These are phyloP conservation scores for Fusarium poae DNA, from an alignment of 2,329 filamentous ascomycete genomes.

Conservation along the genomic window DNA sequence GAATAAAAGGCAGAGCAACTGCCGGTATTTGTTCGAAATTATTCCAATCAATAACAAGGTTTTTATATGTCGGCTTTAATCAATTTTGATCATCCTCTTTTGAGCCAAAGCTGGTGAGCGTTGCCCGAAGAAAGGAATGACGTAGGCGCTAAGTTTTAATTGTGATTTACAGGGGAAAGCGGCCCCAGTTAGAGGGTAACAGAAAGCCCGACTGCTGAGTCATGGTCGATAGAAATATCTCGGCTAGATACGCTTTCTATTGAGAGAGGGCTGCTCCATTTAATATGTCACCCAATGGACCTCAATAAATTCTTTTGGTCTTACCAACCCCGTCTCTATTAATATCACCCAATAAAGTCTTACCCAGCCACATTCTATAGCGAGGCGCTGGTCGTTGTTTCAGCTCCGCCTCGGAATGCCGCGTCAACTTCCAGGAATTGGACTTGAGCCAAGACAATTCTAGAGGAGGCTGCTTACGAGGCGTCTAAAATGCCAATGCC, in stretches of 20 bases:
- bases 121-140: slow-evolving; percentile 33
- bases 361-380: slow-evolving; percentile 45
- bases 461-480: slow-evolving; percentile 43
- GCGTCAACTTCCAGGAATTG: slow-evolving; percentile 46
- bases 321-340: slow-evolving; percentile 38
- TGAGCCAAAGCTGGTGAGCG: neutral
- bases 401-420: slow-evolving; percentile 50
- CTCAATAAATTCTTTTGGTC: neutral
- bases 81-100: neutral
- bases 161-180: slow-evolving; percentile 38
- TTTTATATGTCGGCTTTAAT: neutral
- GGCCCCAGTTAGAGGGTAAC: neutral
- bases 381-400: slow-evolving; percentile 48
- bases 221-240: neutral
- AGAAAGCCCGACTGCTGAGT: neutral
- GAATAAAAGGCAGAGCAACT: neutral
- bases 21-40: neutral
- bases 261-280: neutral
- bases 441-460: slow-evolving; percentile 37
- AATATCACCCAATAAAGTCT: slow-evolving; percentile 42
- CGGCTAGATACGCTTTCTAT: fast-evolving
- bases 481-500: slow-evolving; percentile 21
- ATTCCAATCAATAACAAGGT: neutral
- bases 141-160: slow-evolving; percentile 29
- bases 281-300: neutral